Base-by-base conservation (phyloP, 1,284 basidiomycete genomes). In the Trichosporon sp. region DNA sequence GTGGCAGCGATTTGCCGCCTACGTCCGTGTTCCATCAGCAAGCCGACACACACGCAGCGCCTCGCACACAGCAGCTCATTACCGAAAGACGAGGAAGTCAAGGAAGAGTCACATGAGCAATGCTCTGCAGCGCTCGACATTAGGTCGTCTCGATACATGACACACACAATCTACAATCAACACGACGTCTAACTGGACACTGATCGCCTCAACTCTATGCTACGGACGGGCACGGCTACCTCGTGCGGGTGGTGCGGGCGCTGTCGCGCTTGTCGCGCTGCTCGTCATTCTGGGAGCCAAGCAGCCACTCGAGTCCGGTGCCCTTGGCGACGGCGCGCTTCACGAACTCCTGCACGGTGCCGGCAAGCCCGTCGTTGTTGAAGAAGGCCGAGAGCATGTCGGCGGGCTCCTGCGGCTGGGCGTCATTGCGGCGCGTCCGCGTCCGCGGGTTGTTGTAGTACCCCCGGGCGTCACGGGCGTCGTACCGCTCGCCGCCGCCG, bases 281-380 rank as follows among this genome's bases (percentile, higher is more conserved):
- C 62, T 31, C 66, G 34, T 72, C 68, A 29, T 35, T 47, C 53
- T 62, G 15, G 9, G 65, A 18, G 70, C 74, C 18, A 80, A 67
- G 21, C n/a, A 80, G 70, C 78, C 79, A 80, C 21, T 79, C 78
- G 23, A 81, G 69, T 1, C 77, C 78, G 0, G 77, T 69, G 2
- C 77, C 80, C 47, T 76, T 74, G 15, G 72, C 69, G 47, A 80
- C 63, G 1, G 78, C 74, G 29, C 70, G 68, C 62, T 76, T 77
- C 32, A 81, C 80, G 56, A 74, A 81, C 56, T 75, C 75, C 70
- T 79, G 77, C 1, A 81, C 77, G 12, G 21, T 31, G 9, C 73
- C 69, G 15, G 72, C 73, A 42, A 75, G 70, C 65, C 73, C 74
- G 23, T 73, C 73, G 65, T 65, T 68, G 62, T 65, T 65, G 51